Evolutionary conservation across 2,329 filamentous ascomycete species (phyloP), one percentile per base, ranked within the genome.

Genomic region (Aspergillus pseudonomiae): DNA sequence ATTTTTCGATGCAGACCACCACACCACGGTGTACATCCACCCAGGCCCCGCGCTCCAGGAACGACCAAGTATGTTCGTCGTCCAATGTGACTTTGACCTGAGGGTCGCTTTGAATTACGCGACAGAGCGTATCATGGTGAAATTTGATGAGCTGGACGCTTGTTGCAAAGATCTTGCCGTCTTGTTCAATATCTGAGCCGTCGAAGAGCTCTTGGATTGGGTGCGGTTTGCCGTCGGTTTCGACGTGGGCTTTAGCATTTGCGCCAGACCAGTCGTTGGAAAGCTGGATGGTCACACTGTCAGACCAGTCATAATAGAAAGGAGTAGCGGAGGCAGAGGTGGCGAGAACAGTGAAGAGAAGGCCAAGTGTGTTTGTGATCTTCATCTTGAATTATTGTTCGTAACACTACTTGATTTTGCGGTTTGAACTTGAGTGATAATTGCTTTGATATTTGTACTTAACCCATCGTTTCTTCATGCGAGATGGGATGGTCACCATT

Each of bases 401-500:
- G 36, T 0, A 41, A 10, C 39, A 1, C 39, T n/a, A 6, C 16
- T 57, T 41, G 21, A 3, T n/a, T 57, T 46, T 16, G 6, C 14
- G 0, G 24, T 28, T 41, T 26, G 24, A 57, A 26, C 24, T 9
- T 43, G 54, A 41, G 39, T 11, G 32, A 36, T 24, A 56, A 28
- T 16, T 56, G 21, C 16, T 14, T 14, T 21, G 43, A 9, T 24
- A 46, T 14, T 41, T 41, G 11, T 56, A 16, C 6, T 26, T 24
- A 1, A 16, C 16, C 1, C 19, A 4, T 16, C 1, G 6, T 19
- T 1, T 41, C 0, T n/a, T 1, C 14, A 4, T 19, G 6, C 0
- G 19, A n/a, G 6, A n/a, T n/a, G 6, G 21, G 21, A 16, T 41
- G 19, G 21, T 24, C 21, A n/a, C 0, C 12, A 21, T 21, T 10